Base-by-base conservation (phyloP, 2,329 filamentous ascomycete species). In the Trichophyton schoenleinii region DNA sequence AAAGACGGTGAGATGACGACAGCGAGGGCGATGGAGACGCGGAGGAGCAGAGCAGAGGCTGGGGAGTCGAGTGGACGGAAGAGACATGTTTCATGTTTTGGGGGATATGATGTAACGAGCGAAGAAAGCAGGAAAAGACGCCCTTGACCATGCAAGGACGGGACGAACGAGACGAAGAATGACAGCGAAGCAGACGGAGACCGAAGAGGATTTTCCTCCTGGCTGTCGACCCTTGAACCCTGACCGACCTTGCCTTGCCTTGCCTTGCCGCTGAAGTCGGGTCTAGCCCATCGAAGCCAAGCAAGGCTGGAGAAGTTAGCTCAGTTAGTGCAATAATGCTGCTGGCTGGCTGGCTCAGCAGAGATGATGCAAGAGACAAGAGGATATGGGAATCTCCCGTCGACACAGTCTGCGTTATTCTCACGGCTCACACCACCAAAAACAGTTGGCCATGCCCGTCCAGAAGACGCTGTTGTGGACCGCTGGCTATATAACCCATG, bases 341-440 rank as follows among this genome's bases (percentile, higher is more conserved):
- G 22, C 22, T 22, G 22, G 22, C 22, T 22, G n/a, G n/a, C 9
- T 11, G 11, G 20, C 8, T 52, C 11, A 52, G 11, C 22, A 22
- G 11, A 52, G 22, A 13, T 7, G 28, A 2, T 6, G 9, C 25
- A 11, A 25, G 31, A 52, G 20, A 49, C 60, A 5, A 69, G 62
- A 0, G 60, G 58, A 0, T 68, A 81, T 76, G 2, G 0, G 68
- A 61, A 64, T 81, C 70, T 1, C 63, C 75, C 67, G 81, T 81
- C 0, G 81, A 80, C 58, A 83, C 58, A 31, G 82, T 75, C 68
- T 83, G 81, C 2, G 73, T 72, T 42, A 74, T 78, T 80, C 68
- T 84, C 81, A 5, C 82, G 73, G 70, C 28, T 87, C 84, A 38
- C 74, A 75, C 83, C 83, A 87, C 82, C 83, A 87, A 67, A 76